Base-by-base conservation (phyloP, 1,284 basidiomycete species). In the Uromyces viciae-fabae region DNA sequence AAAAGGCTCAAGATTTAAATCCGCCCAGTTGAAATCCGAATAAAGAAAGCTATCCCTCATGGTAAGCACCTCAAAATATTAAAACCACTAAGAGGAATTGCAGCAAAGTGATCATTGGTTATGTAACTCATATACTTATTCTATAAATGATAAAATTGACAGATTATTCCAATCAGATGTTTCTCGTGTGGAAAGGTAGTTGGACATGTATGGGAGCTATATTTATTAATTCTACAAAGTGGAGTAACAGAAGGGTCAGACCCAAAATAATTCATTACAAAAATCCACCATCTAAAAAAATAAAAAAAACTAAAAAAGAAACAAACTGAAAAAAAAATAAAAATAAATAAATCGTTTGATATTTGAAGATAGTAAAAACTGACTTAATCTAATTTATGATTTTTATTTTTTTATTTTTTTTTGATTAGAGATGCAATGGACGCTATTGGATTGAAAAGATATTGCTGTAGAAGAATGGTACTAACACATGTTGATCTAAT, bases 401-500 rank as follows among this genome's bases (percentile, higher is more conserved):
- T 25, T 52, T 36, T 38, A 5, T 1, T 36, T 33, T n/a, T 58
- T n/a, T n/a, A 36, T 31, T 69, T 72, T 36, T 31, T 8, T 40
- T 40, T 64, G 31, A 68, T 64, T 83, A 94, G 95, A 83, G 94
- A 98, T 82, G 95, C 95, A 11, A 89, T 98, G 75, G 95, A 97
- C 83, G 91, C 93, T 84, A 89, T 98, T 4, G 93, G 95, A 83
- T 88, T 98, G 79, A 95, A 94, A 87, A 89, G 96, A 81, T 98
- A 98, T 87, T 98, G 95, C 87, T 98, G 96, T 87, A 90, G 96
- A 68, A 90, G 96, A 77, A 99, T 99, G 96, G 94, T 99, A 15
- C 88, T 98, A 79, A 98, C 96, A 0, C 96, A 99, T 86, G 95
- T 98, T 82, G 95, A 98, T 87, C 89, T 98, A 82, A 97, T 98